Evolutionary conservation across 2,329 filamentous ascomycete species (phyloP), one percentile per base, ranked within the genome.

Genomic region (Moelleriella libera): DNA sequence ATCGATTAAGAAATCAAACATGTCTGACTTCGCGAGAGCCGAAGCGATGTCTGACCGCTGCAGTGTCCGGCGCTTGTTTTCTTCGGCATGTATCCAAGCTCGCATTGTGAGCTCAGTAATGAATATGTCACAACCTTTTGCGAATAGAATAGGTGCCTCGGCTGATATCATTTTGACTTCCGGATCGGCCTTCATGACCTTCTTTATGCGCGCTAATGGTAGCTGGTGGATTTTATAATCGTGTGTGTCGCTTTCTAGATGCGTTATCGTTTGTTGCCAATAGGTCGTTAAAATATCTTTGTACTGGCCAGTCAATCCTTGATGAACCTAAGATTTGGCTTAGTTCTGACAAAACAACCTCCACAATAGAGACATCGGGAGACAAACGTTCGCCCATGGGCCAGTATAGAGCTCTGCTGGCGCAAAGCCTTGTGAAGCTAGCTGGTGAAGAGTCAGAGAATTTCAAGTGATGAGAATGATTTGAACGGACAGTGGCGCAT

Each of bases 111-210:
- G 74, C 67, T 98, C 92, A 1, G 89, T 96, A 61, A 98, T 98
- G 69, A 98, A 98, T 61, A 97, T 96, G 62, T 98, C 92, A 66
- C 92, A 97, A 39, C 90, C 92, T 67, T 98, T 98, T 46, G 92
- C 92, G 60, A 98, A 98, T 11, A 98, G 74, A 56, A 98, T 98
- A 1, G 92, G 92, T 2, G 92, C 92, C 68, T 98, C 92, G 7
- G 92, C 92, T 4, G 89, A 97, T 53, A 98, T 98, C 92, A 98
- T 98, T 72, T 98, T 98, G 44, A 98, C 92, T 59, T 98, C 92
- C 0, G 92, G 92, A 57, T 98, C 92, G 1, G 92, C 92, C 69
- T 98, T 98, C 92, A 98, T 98, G 55, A 98, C 92, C 67, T 98
- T 98, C 74, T 98, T 98, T 71, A 98, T 98, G 47, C 92, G 84